A percentile compares a stretch with the other conserved stretches of the same genome.
These are phyloP conservation scores for Pichia thaimueangensis DNA, from an alignment of 805 yeast species.

Conservation along the genomic window DNA sequence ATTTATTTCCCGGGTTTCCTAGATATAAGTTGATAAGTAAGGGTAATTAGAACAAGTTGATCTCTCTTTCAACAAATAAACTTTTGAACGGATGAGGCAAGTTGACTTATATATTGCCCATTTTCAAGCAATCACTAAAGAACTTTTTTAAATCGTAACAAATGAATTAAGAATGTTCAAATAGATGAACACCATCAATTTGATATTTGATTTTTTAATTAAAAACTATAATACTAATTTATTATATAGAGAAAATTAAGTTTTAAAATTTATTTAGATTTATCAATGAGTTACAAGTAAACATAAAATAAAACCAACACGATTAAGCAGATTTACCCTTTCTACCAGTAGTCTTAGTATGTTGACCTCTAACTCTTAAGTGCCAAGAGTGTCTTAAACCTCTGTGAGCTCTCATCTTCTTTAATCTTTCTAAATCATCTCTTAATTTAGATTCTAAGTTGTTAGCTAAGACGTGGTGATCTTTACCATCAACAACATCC, in stretches of 20 bases:
- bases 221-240: conserved; percentile 1
- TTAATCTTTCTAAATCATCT: conserved; percentile 99
- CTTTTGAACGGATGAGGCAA: too few species aligned
- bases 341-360: conserved; percentile 99
- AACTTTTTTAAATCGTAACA: too few species aligned
- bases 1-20: too few species aligned
- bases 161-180: too few species aligned
- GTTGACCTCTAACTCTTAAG: conserved; percentile 99
- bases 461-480: conserved; percentile 98
- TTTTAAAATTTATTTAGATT: too few species aligned
- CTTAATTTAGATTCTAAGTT: conserved; percentile 98
- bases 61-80: too few species aligned
- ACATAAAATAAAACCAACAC: conserved; percentile 3
- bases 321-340: conserved; percentile 53
- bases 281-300: conserved; percentile 7
- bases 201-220: conserved; percentile 1
- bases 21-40: too few species aligned
- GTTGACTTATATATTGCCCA: too few species aligned
- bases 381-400: conserved; percentile 99
- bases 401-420: conserved; percentile 99
- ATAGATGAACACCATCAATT: too few species aligned
- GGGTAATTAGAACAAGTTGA: too few species aligned
- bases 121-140: too few species aligned
- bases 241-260: background rate
- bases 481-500: conserved; percentile 98